These are phyloP conservation scores for Chernovozyma aurita DNA, from an alignment of 1,139 yeast genomes.

Conservation along the genomic window DNA sequence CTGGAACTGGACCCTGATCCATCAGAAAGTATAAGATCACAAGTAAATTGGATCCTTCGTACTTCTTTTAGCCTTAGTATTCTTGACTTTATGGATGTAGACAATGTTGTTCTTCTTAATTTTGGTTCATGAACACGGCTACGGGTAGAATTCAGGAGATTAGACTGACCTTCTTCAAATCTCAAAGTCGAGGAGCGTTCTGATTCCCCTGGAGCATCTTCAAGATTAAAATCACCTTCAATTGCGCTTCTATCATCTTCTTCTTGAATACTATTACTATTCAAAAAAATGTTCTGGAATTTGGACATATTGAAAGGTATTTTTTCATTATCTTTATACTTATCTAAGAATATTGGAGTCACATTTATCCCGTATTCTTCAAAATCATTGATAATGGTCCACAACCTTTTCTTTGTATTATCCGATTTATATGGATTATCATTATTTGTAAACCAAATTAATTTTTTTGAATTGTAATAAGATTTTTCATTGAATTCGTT, in stretches of 20 bases:
- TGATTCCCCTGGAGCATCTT: not conserved
- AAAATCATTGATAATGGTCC: slow-evolving; percentile 59
- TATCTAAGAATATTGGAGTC: slow-evolving; percentile 60
- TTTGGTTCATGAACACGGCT: not conserved
- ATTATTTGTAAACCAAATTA: slow-evolving; percentile 42
- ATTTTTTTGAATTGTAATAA: slow-evolving; percentile 31
- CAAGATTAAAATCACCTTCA: slow-evolving; percentile 3
- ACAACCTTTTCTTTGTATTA: slow-evolving; percentile 35
- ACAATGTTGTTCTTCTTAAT: slow-evolving; percentile 33
- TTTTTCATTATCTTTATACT: slow-evolving; percentile 10
- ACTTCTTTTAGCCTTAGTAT: slow-evolving; percentile 58
- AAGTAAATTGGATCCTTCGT: slow-evolving; percentile 57
- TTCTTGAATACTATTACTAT: slow-evolving; percentile 10
- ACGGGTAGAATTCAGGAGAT: not conserved
- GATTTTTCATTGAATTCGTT: slow-evolving; percentile 30
- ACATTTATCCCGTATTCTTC: slow-evolving; percentile 49
- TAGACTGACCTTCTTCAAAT: not conserved
- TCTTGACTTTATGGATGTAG: slow-evolving; percentile 42
- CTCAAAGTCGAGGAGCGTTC: not conserved
- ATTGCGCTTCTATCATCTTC: not conserved
- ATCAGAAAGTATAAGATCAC: slow-evolving; percentile 47
- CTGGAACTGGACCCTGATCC: slow-evolving; percentile 16
- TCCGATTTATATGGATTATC: slow-evolving; percentile 31
- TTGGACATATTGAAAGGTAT: slow-evolving; percentile 44
- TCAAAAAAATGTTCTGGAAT: slow-evolving; percentile 54